Conservation (phyloP, 2,329 filamentous ascomycete species). For the Ascochyta viciae-villosae region DNA sequence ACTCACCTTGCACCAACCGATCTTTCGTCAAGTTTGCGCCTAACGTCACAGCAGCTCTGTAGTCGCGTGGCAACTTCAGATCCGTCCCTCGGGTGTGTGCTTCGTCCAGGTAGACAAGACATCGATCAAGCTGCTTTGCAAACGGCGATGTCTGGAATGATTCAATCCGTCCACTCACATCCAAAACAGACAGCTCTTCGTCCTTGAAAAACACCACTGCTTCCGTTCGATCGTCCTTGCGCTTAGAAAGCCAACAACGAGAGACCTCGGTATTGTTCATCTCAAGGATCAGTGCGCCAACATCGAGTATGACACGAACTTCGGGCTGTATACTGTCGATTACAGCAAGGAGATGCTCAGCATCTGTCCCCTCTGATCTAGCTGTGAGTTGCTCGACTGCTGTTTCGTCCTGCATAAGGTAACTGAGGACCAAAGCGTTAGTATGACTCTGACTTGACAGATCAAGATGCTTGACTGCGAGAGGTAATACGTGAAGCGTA, state of each 20-base stretch:
- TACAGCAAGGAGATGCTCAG: conserved; percentile 54
- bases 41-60: conserved; percentile 71
- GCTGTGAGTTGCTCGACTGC: conserved; percentile 38
- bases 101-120: conserved; percentile 74
- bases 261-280: conserved; percentile 54
- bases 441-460: conserved; percentile 65
- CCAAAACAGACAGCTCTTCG: conserved; percentile 63
- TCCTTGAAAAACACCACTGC: conserved; percentile 61
- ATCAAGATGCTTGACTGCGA: conserved; percentile 64
- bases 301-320: conserved; percentile 70
- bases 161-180: conserved; percentile 56
- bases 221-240: conserved; percentile 52
- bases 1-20: conserved; percentile 66
- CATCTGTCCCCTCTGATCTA: conserved; percentile 31
- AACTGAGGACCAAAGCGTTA: conserved; percentile 69
- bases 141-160: conserved; percentile 66
- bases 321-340: conserved; percentile 51
- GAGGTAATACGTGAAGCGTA: conserved; percentile 63
- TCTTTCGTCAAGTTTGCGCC: conserved; percentile 73
- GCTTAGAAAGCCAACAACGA: conserved; percentile 57
- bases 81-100: conserved; percentile 75
- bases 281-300: conserved; percentile 74
- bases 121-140: conserved; percentile 61
- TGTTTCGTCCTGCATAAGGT: conserved; percentile 59
- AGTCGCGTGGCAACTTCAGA: conserved; percentile 64